A percentile compares a stretch with the other conserved stretches of the same genome.
phyloP scores from a whole-genome alignment of 148 eudicot species.

The Chenopodium berlandieri region DNA sequence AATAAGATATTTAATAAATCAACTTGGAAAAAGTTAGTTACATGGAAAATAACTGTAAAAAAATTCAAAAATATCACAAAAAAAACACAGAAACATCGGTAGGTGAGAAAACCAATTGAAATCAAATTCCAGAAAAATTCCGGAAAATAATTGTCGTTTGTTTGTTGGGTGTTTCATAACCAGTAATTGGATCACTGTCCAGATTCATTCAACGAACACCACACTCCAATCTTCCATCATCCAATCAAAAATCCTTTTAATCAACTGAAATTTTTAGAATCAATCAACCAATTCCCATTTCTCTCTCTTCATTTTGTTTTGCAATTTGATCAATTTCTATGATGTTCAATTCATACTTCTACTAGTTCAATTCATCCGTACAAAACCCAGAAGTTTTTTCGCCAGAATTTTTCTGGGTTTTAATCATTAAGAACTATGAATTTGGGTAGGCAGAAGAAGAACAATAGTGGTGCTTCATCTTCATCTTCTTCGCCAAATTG shows the following conservation, averaged over 20 bases:
- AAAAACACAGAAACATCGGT: too few relatives aligned
- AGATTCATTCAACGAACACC: constrained; percentile 2
- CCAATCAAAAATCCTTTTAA: not conserved
- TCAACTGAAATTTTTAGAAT: not conserved
- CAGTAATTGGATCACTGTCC: not conserved
- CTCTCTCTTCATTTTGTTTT: not conserved
- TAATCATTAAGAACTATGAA: not conserved
- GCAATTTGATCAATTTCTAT: not conserved
- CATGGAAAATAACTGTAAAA: too few relatives aligned
- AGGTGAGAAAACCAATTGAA: too few relatives aligned
- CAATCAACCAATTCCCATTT: not conserved
- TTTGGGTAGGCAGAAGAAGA: constrained; percentile 6
- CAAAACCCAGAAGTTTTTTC: not conserved
- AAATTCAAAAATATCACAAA: too few relatives aligned
- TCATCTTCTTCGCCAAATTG: constrained; percentile 22
- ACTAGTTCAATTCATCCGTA: not conserved
- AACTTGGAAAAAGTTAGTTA: too few relatives aligned
- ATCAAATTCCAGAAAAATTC: too few relatives aligned
- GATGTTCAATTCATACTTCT: not conserved
- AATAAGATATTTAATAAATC: too few relatives aligned
- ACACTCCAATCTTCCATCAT: not conserved
- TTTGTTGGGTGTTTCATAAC: too few relatives aligned
- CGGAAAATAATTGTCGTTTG: too few relatives aligned
- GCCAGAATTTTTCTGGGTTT: not conserved
- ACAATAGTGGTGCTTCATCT: not conserved